Base-by-base conservation (phyloP, 495 filamentous ascomycete genomes). In the Penicillium flavigenum region DNA sequence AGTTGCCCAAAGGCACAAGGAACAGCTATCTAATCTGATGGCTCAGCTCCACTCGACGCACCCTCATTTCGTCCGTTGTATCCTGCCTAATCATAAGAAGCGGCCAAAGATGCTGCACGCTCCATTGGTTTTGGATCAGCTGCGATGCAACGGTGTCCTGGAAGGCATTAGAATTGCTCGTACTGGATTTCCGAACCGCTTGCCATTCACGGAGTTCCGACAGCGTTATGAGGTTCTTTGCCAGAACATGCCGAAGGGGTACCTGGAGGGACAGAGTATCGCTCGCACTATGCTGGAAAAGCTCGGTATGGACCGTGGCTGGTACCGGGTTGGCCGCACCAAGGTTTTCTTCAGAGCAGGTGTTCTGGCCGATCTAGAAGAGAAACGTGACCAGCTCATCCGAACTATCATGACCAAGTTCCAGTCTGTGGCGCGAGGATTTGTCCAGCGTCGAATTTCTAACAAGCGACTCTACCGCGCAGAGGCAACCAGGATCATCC, bases 331-430 rank as follows among this genome's bases (percentile, higher is more conserved):
- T 57, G 95, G 95, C 47, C 74, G 96, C 34, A 97, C 95, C 22
- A 99, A 99, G 65, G 93, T 99, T 8, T 99, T 99, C 76, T 99
- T 99, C 79, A 80, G 94, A 54, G 92, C 95, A 47, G 95, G 95
- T 52, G 94, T 99, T 6, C 82, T 99, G 22, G 95, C 95, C 24
- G 95, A 98, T 63, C 79, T 99, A 31, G 95, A 99, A 81, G 95
- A 98, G 72, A 88, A 91, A 62, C 86, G 95, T 47, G 95, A 98
- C 67, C 79, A 90, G 14, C 78, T 99, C 36, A 96, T 99, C 60
- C 85, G 89, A 7, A 88, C 92, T 50, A 96, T 98, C 63, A 89
- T 98, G 81, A 86, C 88, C 22, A 84, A 85, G n/a, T 99, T 99
- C 69, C 95, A 98, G 64, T 96, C 91, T 9, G 72, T 93, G 55